phyloP scores from a whole-genome alignment of 2,329 filamentous ascomycete genomes.

The Monilinia fructigena region DNA sequence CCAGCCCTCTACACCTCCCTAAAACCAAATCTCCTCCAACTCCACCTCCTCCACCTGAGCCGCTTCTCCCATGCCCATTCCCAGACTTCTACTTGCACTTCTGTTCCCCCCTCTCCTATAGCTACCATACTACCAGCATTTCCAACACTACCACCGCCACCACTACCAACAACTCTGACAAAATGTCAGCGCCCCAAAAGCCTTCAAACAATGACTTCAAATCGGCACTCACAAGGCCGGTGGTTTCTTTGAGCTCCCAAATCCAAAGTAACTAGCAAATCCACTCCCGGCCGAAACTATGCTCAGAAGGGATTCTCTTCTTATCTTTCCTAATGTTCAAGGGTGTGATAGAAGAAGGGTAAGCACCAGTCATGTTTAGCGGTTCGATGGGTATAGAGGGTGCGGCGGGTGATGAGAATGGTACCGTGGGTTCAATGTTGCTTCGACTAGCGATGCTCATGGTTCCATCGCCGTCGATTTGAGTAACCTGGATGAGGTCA shows the following conservation, averaged over 20 bases:
- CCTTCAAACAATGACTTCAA: neutral
- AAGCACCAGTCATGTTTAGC: neutral
- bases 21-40: slow-evolving; percentile 1
- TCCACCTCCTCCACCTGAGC: slow-evolving; percentile 3
- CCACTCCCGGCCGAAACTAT: slow-evolving; percentile 11
- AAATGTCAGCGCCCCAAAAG: slow-evolving; percentile 5
- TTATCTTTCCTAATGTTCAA: slow-evolving; percentile 7
- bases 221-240: slow-evolving; percentile 10
- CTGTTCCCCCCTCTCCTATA: neutral
- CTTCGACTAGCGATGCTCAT: slow-evolving; percentile 1
- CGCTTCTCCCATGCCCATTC: neutral
- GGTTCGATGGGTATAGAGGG: neutral
- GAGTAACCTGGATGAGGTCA: neutral
- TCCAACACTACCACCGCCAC: neutral
- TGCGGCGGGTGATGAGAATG: neutral
- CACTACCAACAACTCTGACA: neutral
- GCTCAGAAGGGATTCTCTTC: slow-evolving; percentile 4
- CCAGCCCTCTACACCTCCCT: neutral
- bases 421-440: neutral
- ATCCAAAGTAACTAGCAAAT: slow-evolving; percentile 21
- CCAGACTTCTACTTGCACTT: neutral
- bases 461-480: slow-evolving; percentile 7
- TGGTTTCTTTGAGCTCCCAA: neutral
- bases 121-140: neutral
- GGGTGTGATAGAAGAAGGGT: neutral